Evolutionary conservation across 805 yeast species (phyloP), one percentile per base, ranked within the genome.

Genomic region (Kodamaea fukazawae): DNA sequence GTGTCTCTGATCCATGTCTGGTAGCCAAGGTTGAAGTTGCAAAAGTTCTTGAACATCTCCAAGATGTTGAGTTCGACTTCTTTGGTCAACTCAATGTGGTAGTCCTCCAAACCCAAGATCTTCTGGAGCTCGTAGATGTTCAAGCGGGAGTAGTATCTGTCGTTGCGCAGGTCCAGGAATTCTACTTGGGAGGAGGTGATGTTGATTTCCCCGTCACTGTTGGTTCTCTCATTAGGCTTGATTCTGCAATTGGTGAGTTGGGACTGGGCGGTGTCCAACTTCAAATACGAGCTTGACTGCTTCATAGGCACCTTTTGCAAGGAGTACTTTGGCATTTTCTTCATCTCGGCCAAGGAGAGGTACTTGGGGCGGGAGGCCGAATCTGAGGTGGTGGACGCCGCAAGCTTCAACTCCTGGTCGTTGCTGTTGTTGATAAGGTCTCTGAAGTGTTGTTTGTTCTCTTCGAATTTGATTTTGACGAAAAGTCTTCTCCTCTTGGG

Each of bases 1-100:
- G 93, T 84, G 53, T 84, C 96, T 46, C 95, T 71, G 31, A 86
- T 81, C 96, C 96, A 88, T 0, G 95, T 85, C 52, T 78, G 77
- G 46, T 78, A 75, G 4, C 96, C 96, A 20, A 88, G 58, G 20
- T 82, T 79, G 60, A 86, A 87, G 4, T 83, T 81, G 38, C 86
- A 70, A 13, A 75, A 78, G 30, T 72, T 66, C 31, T 70, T 73
- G 45, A 82, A 73, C 29, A 81, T 69, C 32, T 69, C 64, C 25
- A 83, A 51, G 12, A 83, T 70, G 32, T 68, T 68, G 26, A 67
- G 61, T 50, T 82, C 88, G 13, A 83, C 58, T 34, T 65, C 67
- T 17, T 74, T 69, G 0, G 87, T 81, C 49, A 81, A 79, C 25
- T 71, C 67, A n/a, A 67, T 56, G 14, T 75, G 64, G 35, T 51